Conservation (phyloP, 2,329 filamentous ascomycete species). For the Fusarium sp. region DNA sequence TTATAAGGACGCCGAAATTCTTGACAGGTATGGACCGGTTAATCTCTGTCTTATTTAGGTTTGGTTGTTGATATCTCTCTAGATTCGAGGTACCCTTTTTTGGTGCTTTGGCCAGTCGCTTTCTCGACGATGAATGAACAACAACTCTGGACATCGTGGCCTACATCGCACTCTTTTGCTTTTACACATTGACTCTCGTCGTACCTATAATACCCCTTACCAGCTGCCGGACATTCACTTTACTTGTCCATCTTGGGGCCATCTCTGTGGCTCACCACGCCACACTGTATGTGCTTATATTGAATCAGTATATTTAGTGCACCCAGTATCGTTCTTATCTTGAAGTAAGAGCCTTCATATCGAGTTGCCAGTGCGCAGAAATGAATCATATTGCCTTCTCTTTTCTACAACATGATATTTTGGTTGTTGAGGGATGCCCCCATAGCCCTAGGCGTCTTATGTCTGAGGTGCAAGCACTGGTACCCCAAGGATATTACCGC, state of each 20-base stretch:
- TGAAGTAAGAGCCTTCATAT: not conserved
- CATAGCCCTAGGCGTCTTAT: not conserved
- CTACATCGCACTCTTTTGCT: not conserved
- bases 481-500: not conserved
- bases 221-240: not conserved
- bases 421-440: not conserved
- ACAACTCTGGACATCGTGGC: not conserved
- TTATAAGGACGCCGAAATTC: slow-evolving; percentile 81
- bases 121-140: slow-evolving; percentile 82
- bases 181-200: slow-evolving; percentile 2
- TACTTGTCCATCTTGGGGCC: not conserved
- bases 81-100: slow-evolving; percentile 91
- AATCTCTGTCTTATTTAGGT: not conserved
- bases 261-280: not conserved
- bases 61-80: slow-evolving; percentile 5
- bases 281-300: not conserved
- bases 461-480: not conserved
- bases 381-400: not conserved
- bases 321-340: not conserved
- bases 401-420: not conserved
- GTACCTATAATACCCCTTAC: slow-evolving; percentile 31
- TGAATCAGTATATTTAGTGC: not conserved
- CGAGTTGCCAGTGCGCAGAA: not conserved
- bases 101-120: slow-evolving; percentile 84
- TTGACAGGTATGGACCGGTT: slow-evolving; percentile 63